Percentiles rank a stretch among this genome's conserved stretches.
Evolutionary conservation across 2,329 filamentous ascomycete genomes (phyloP).

Genomic region (Bipolaris zeicola): DNA sequence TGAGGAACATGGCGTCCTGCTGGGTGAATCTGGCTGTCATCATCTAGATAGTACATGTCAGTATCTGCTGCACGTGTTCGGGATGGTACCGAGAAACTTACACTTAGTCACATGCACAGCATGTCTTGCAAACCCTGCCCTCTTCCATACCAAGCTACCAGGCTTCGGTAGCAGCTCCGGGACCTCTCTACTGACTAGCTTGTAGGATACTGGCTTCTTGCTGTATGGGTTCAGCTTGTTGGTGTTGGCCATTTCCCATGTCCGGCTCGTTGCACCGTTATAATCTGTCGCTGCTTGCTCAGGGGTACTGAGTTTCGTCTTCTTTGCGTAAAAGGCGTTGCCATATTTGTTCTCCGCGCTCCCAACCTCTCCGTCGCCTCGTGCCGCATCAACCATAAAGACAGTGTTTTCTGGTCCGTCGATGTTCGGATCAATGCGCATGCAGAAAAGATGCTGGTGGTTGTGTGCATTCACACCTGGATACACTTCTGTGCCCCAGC

Average conservation of each 20-base stretch:
- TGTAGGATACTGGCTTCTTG: slow-evolving; percentile 83
- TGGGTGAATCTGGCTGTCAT: slow-evolving; percentile 80
- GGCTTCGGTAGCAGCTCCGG: slow-evolving; percentile 79
- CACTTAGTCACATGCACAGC: slow-evolving; percentile 89
- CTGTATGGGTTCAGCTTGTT: slow-evolving; percentile 84
- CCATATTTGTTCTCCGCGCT: slow-evolving; percentile 84
- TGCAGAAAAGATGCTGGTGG: slow-evolving; percentile 93
- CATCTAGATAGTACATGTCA: slow-evolving; percentile 58
- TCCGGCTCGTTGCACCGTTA: slow-evolving; percentile 75
- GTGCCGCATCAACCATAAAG: slow-evolving; percentile 78
- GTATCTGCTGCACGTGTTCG: neutral
- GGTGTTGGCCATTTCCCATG: slow-evolving; percentile 90
- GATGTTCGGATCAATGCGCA: slow-evolving; percentile 84
- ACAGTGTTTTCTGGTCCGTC: slow-evolving; percentile 85
- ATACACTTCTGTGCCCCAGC: slow-evolving; percentile 92
- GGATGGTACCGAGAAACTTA: slow-evolving; percentile 54
- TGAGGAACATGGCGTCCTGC: slow-evolving; percentile 88
- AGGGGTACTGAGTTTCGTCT: slow-evolving; percentile 77
- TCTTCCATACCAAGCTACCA: slow-evolving; percentile 83
- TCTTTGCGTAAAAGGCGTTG: slow-evolving; percentile 86
- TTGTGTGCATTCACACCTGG: slow-evolving; percentile 93
- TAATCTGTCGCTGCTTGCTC: slow-evolving; percentile 77
- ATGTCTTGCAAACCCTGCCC: slow-evolving; percentile 85
- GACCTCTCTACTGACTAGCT: slow-evolving; percentile 86
- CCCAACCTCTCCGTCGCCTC: slow-evolving; percentile 74